Evolutionary conservation across 192 early-diverging fungal genomes (phyloP).

Genomic region (Coemansia guatemalensis): DNA sequence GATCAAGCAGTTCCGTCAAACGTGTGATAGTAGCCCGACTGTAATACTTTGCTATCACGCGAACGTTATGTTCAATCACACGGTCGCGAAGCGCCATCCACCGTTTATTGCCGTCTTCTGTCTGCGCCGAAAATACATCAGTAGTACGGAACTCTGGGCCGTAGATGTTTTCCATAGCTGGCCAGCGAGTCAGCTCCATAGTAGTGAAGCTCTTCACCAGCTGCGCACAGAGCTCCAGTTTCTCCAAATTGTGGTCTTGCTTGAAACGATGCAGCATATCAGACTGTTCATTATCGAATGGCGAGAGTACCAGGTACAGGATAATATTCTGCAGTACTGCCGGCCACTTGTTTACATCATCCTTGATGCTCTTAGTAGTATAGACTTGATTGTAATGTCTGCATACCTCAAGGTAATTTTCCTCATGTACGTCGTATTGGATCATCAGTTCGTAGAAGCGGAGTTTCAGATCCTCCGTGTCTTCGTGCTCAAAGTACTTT

Average conservation of each 20-base stretch:
- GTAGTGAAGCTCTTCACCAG: constrained; percentile 89
- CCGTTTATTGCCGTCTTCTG: constrained; percentile 76
- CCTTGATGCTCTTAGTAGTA: constrained; percentile 77
- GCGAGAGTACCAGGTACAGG: constrained; percentile 84
- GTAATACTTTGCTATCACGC: constrained; percentile 97
- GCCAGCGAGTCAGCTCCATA: constrained; percentile 92
- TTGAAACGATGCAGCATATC: constrained; percentile 88
- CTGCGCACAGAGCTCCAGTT: constrained; percentile 77
- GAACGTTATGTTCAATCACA: constrained; percentile 98
- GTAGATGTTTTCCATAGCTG: constrained; percentile 89
- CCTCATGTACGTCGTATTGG: constrained; percentile 88
- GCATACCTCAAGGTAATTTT: constrained; percentile 85
- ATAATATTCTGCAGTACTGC: constrained; percentile 76
- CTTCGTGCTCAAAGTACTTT: constrained; percentile 85
- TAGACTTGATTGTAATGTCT: constrained; percentile 93
- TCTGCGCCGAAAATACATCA: constrained; percentile 66
- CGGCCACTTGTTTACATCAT: constrained; percentile 74
- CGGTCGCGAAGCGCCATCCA: constrained; percentile 87
- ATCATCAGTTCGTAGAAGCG: constrained; percentile 98
- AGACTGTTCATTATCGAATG: constrained; percentile 95
- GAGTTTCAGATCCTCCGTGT: constrained; percentile 79
- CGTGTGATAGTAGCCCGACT: constrained; percentile 81
- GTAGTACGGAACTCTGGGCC: constrained; percentile 73
- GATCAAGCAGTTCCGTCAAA: constrained; percentile 87
- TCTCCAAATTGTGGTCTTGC: constrained; percentile 75